phyloP scores from a whole-genome alignment of 2,329 filamentous ascomycete species.

The Colletotrichum horii region DNA sequence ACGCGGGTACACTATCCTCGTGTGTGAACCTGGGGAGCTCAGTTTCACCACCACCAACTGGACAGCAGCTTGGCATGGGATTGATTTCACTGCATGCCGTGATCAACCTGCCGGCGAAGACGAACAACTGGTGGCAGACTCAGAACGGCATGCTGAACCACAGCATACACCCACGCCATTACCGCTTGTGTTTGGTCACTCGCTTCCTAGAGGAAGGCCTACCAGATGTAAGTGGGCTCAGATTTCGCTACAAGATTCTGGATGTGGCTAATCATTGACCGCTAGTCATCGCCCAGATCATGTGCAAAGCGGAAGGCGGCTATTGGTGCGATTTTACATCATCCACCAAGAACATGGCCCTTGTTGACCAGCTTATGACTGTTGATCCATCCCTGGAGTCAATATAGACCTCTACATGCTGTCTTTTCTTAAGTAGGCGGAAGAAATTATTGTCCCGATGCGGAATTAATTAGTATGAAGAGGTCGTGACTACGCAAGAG shows the following conservation, averaged over 20 bases:
- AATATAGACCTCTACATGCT: neutral
- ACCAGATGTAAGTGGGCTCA: conserved; percentile 10
- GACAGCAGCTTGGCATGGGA: conserved; percentile 21
- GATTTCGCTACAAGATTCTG: neutral
- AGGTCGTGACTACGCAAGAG: neutral
- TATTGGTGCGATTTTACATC: conserved; percentile 24
- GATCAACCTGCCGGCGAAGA: neutral
- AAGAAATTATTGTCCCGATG: neutral
- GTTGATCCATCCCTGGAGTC: conserved; percentile 20
- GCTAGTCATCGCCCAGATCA: conserved; percentile 9
- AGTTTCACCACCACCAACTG: conserved; percentile 22
- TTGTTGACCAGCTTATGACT: conserved; percentile 14
- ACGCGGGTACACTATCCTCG: neutral
- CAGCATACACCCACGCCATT: neutral
- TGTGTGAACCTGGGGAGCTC: conserved; percentile 24
- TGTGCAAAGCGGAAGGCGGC: conserved; percentile 25
- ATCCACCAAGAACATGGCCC: conserved; percentile 8
- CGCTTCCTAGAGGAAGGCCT: conserved; percentile 2
- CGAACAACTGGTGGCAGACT: neutral
- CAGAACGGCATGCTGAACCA: neutral
- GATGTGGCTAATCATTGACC: neutral
- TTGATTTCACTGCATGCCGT: conserved; percentile 18
- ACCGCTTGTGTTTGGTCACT: conserved; percentile 21
- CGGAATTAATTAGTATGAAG: neutral
- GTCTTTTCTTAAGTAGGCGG: neutral